Evolutionary conservation across 2,329 filamentous ascomycete species (phyloP).

Genomic region (Penicillium brevicompactum): DNA sequence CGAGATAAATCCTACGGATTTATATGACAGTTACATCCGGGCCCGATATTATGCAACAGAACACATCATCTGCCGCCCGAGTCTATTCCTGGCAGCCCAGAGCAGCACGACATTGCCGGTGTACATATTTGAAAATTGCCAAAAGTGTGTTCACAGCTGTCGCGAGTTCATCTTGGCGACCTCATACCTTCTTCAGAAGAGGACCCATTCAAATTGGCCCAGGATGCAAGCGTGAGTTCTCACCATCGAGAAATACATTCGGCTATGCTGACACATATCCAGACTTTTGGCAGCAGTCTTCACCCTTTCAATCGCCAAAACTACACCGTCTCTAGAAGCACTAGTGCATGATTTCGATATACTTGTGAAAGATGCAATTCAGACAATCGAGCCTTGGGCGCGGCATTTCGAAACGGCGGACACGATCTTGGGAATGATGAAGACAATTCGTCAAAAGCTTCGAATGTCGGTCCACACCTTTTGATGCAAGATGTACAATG

Average conservation of each 20-base stretch:
- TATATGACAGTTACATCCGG: constrained; percentile 17
- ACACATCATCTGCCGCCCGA: constrained; percentile 20
- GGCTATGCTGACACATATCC: background rate
- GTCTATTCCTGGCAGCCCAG: constrained; percentile 17
- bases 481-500: background rate
- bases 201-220: constrained; percentile 17
- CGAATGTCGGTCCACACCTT: constrained; percentile 1
- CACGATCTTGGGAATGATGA: constrained; percentile 17
- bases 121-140: constrained; percentile 15
- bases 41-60: constrained; percentile 17
- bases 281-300: constrained; percentile 20
- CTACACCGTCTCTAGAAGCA: constrained; percentile 11
- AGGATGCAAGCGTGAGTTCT: constrained; percentile 18
- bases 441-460: constrained; percentile 18
- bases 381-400: constrained; percentile 15
- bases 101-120: constrained; percentile 5
- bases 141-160: constrained; percentile 18
- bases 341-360: constrained; percentile 20
- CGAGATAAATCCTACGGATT: constrained; percentile 2
- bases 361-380: constrained; percentile 14
- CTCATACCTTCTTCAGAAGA: constrained; percentile 11
- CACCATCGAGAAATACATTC: background rate
- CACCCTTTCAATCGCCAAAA: constrained; percentile 19
- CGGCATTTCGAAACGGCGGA: constrained; percentile 15
- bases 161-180: constrained; percentile 15